Evolutionary conservation across 2,329 filamentous ascomycete genomes (phyloP).

Genomic region (Rhynchosporium agropyri): DNA sequence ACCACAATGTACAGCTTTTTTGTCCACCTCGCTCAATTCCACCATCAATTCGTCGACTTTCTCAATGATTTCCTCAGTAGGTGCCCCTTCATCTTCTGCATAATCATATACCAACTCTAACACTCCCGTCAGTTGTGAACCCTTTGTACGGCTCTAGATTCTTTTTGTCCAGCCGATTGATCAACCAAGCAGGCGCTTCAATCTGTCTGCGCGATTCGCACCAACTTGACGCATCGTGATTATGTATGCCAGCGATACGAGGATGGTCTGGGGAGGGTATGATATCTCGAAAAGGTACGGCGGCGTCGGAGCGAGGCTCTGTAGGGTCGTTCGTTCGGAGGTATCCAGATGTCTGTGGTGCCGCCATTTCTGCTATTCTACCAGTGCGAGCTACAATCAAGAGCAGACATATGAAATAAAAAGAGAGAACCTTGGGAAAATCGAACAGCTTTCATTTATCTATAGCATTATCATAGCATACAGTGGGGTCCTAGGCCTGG

Average conservation of each 20-base stretch:
- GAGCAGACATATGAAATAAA: neutral
- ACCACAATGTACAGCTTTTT: constrained; percentile 32
- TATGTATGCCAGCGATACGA: constrained; percentile 37
- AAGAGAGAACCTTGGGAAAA: neutral
- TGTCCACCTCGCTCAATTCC: constrained; percentile 32
- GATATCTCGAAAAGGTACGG: constrained; percentile 38
- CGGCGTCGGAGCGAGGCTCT: constrained; percentile 37
- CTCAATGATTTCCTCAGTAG: constrained; percentile 34
- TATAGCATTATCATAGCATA: constrained; percentile 25
- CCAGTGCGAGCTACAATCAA: constrained; percentile 18
- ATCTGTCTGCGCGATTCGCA: constrained; percentile 40
- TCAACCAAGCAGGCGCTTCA: constrained; percentile 40
- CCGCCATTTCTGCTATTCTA: constrained; percentile 31
- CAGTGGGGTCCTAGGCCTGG: constrained; percentile 22
- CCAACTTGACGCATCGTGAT: constrained; percentile 38
- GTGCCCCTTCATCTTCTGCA: constrained; percentile 39
- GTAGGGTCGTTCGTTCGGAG: constrained; percentile 35
- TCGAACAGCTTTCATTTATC: constrained; percentile 10
- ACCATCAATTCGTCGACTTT: constrained; percentile 29
- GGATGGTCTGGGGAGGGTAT: constrained; percentile 34
- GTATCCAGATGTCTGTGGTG: constrained; percentile 36
- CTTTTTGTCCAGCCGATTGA: constrained; percentile 39
- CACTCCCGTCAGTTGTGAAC: constrained; percentile 39
- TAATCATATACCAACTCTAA: constrained; percentile 37
- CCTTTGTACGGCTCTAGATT: constrained; percentile 41